Evolutionary conservation across 202 grass and related monocot species (phyloP), one percentile per base, ranked within the genome.

Genomic region (Schoenoplectus triqueter): DNA sequence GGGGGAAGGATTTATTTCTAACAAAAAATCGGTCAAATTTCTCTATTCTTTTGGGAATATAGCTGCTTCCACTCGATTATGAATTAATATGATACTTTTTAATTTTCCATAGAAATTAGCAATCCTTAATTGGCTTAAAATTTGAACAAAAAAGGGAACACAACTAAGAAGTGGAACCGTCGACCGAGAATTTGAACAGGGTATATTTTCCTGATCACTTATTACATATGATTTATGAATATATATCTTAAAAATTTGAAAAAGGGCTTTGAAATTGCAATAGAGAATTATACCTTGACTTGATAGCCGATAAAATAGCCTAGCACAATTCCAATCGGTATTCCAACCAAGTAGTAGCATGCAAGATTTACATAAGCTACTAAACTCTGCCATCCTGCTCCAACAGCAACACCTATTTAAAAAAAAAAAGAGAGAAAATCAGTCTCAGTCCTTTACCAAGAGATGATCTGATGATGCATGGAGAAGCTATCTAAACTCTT

Each of bases 311-410:
- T 71, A 55, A 57, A 70, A 80, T 92, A 94, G 4, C 96, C 96
- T 31, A 99, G 85, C 81, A 99, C 49, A 72, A 86, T 90, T 19
- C 93, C 96, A 2, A 92, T 11, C 3, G 96, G 96, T 13, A 99
- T 74, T 66, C 96, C 96, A 22, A 99, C 73, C 15, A 99, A 57
- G 88, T 99, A 99, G 81, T 99, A 99, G 41, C 93, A 94, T 64
- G 84, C 96, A 63, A 87, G 84, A 75, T 99, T 99, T 73, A 99
- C 84, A 64, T 92, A 89, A 2, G 96, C 93, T 11, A 99, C 91
- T 31, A 92, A 82, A 31, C 90, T 74, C 66, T 99, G 96, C 96
- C 96, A 96, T 44, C 96, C 96, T 64, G 96, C 93, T 41, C 93
- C 96, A 84, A 99, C 90, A 9, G 96, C 96, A 54, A 99, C 93